These are phyloP conservation scores for Psilocybe subaeruginosa DNA, from an alignment of 768 basidiomycete genomes.

Conservation along the genomic window DNA sequence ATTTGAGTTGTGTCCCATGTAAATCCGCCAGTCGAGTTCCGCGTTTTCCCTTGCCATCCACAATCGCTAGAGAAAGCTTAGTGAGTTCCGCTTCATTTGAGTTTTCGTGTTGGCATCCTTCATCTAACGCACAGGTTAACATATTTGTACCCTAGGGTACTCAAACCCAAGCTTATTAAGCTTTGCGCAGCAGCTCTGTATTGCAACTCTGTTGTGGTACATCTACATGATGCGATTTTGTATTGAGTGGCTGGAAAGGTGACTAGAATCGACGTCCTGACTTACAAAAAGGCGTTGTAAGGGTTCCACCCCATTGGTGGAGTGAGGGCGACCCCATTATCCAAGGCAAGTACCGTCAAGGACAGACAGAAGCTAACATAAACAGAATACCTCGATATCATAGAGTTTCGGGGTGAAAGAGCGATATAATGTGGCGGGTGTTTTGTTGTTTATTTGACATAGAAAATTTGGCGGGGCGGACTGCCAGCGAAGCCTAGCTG, in stretches of 20 bases:
- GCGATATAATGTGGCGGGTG: not conserved
- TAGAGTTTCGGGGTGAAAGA: not conserved
- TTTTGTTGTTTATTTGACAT: not conserved
- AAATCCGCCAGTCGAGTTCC: conserved; percentile 42
- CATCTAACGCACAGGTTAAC: conserved; percentile 39
- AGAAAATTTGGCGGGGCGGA: not conserved
- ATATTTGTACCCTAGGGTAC: conserved; percentile 41
- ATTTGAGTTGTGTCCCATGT: conserved; percentile 45
- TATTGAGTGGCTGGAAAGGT: not conserved
- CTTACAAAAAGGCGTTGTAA: conserved; percentile 49
- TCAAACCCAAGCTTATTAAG: conserved; percentile 39
- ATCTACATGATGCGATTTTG: conserved; percentile 27
- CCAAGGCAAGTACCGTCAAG: conserved; percentile 25
- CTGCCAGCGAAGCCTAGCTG: not conserved
- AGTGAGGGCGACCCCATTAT: conserved; percentile 44
- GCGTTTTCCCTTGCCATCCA: conserved; percentile 50
- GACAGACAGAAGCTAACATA: conserved; percentile 15
- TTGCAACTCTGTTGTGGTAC: conserved; percentile 42
- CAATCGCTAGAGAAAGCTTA: conserved; percentile 37
- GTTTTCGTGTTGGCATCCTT: not conserved
- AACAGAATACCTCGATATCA: conserved; percentile 7
- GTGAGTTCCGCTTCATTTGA: not conserved
- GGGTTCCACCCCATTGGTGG: conserved; percentile 55
- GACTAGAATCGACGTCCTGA: conserved; percentile 4
- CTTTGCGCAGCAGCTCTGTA: conserved; percentile 43